These are phyloP conservation scores for Candida gorgasii DNA, from an alignment of 805 yeast species.

Conservation along the genomic window DNA sequence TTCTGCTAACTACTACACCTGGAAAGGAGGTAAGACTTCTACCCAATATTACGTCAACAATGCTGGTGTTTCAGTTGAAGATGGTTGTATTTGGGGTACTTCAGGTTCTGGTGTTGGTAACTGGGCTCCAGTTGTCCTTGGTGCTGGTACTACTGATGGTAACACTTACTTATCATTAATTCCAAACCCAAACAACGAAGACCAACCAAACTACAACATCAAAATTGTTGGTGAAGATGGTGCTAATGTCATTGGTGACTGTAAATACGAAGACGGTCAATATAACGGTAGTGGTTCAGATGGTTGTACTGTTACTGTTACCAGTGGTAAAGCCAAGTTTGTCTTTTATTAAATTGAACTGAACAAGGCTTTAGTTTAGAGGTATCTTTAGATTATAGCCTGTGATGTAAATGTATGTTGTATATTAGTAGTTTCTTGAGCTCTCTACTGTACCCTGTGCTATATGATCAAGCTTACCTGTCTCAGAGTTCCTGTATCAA, in stretches of 20 bases:
- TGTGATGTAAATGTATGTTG: slow-evolving; percentile 5
- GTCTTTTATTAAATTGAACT: slow-evolving; percentile 34
- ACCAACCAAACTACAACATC: slow-evolving; percentile 58
- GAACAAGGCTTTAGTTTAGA: background rate
- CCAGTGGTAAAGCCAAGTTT: slow-evolving; percentile 60
- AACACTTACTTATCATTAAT: slow-evolving; percentile 83
- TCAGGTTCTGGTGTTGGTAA: slow-evolving; percentile 82
- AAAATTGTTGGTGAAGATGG: slow-evolving; percentile 69
- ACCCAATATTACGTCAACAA: slow-evolving; percentile 97
- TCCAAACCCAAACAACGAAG: slow-evolving; percentile 89
- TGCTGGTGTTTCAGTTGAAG: slow-evolving; percentile 87
- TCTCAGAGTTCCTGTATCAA: too few relatives aligned
- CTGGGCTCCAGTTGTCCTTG: slow-evolving; percentile 97
- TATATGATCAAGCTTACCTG: too few relatives aligned
- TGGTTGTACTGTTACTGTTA: slow-evolving; percentile 77
- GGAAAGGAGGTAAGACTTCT: slow-evolving; percentile 83
- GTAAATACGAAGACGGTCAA: slow-evolving; percentile 76
- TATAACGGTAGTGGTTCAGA: slow-evolving; percentile 67
- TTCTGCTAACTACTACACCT: slow-evolving; percentile 71
- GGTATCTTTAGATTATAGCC: background rate
- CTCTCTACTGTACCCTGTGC: background rate
- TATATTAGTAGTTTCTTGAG: background rate
- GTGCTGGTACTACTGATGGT: slow-evolving; percentile 77
- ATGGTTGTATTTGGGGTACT: slow-evolving; percentile 95
- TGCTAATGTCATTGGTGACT: slow-evolving; percentile 58